A percentile compares a stretch with the other conserved stretches of the same genome.
These are phyloP conservation scores for Calonectria leucothoes DNA, from an alignment of 2,329 filamentous ascomycete genomes.

Conservation along the genomic window DNA sequence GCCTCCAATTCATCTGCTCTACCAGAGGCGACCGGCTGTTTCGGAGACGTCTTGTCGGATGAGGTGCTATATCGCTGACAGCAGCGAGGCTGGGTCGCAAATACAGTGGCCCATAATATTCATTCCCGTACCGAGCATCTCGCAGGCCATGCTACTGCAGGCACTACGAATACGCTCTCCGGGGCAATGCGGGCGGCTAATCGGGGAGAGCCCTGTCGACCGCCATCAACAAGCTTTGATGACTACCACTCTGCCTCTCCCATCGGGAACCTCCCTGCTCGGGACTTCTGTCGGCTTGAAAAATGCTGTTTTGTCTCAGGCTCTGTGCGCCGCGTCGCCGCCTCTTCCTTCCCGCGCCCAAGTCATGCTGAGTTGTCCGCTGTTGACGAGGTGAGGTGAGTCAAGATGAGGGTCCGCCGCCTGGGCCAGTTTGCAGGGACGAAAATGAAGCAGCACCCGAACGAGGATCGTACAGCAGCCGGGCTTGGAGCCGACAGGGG, in stretches of 20 bases:
- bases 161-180: slow-evolving; percentile 1
- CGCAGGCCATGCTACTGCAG: slow-evolving; percentile 9
- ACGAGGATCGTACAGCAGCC: slow-evolving; percentile 1
- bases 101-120: background rate
- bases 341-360: background rate
- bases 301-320: slow-evolving; percentile 4
- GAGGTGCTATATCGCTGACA: slow-evolving; percentile 29
- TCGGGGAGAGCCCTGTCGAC: slow-evolving; percentile 24
- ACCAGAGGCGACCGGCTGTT: slow-evolving; percentile 35
- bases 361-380: slow-evolving; percentile 19
- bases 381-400: slow-evolving; percentile 25
- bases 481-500: background rate
- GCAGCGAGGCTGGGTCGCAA: slow-evolving; percentile 1
- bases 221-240: slow-evolving; percentile 26
- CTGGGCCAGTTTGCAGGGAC: background rate
- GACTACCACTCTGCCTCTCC: slow-evolving; percentile 16
- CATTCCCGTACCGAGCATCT: background rate
- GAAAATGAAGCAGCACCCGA: slow-evolving; percentile 1
- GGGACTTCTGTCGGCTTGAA: slow-evolving; percentile 7
- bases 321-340: slow-evolving; percentile 5
- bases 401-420: slow-evolving; percentile 2
- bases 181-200: background rate
- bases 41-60: slow-evolving; percentile 33
- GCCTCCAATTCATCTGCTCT: slow-evolving; percentile 5
- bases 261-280: slow-evolving; percentile 31